These are phyloP conservation scores for Malus hybrid DNA, from an alignment of 331 rosid species.

Conservation along the genomic window DNA sequence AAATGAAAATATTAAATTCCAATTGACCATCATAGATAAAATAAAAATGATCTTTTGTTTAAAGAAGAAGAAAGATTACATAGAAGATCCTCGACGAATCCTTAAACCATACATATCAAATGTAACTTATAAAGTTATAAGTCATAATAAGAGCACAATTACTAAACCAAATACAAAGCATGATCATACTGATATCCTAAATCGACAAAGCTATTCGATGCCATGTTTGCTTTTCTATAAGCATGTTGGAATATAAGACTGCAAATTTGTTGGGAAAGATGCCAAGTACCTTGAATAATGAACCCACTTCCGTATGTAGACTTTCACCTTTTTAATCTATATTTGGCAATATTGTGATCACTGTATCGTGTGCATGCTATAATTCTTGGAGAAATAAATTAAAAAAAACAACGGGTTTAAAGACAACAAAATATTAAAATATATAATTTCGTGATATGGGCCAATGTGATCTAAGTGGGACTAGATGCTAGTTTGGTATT, in stretches of 20 bases:
- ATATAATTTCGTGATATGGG: background rate
- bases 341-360: background rate
- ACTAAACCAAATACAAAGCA: background rate
- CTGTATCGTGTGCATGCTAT: background rate
- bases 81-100: background rate
- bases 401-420: background rate
- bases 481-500: no score
- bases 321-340: no score
- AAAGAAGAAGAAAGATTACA: background rate
- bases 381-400: background rate
- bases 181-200: background rate
- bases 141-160: background rate
- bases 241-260: background rate
- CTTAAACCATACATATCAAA: background rate
- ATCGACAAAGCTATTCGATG: no score
- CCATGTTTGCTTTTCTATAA: background rate
- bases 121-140: background rate
- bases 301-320: background rate
- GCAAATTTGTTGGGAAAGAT: background rate
- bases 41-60: no score
- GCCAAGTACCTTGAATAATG: no score
- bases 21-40: background rate
- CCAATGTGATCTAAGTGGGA: background rate
- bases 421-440: background rate
- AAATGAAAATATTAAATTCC: background rate